phyloP scores from a whole-genome alignment of 164 flowering plant species.

The Buxus sempervirens region DNA sequence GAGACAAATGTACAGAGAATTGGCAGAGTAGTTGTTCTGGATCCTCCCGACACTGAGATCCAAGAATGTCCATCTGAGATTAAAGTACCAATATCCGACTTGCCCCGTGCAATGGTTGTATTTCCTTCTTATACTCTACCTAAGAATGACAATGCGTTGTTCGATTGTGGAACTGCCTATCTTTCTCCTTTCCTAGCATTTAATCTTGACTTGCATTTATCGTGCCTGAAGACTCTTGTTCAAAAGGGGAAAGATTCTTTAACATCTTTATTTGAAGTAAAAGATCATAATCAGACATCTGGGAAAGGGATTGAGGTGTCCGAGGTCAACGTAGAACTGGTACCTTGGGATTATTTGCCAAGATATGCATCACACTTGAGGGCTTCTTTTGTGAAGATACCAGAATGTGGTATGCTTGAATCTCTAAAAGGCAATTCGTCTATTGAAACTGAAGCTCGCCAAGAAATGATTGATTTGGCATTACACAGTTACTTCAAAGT shows the following conservation, averaged over 20 bases:
- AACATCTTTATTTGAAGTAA: conserved; percentile 42
- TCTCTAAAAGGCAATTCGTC: conserved; percentile 51
- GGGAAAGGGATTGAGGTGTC: conserved; percentile 22
- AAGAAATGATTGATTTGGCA: conserved; percentile 68
- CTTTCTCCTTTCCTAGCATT: conserved; percentile 73
- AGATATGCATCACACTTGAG: conserved; percentile 83
- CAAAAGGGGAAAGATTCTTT: conserved; percentile 52
- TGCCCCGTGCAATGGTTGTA: conserved; percentile 36
- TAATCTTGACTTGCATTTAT: conserved; percentile 73
- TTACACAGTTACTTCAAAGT: conserved; percentile 67
- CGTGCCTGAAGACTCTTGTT: conserved; percentile 60
- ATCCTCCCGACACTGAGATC: conserved; percentile 40
- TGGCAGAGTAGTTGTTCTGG: conserved; percentile 65
- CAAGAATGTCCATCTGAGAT: conserved; percentile 12
- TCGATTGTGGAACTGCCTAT: conserved; percentile 54
- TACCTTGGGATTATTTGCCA: conserved; percentile 44
- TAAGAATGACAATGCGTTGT: conserved; percentile 4
- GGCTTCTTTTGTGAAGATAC: conserved; percentile 82
- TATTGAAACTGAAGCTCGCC: conserved; percentile 72
- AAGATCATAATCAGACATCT: conserved; percentile 21
- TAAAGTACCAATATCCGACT: conserved; percentile 7
- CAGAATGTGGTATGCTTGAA: conserved; percentile 78
- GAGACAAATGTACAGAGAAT: conserved; percentile 49
- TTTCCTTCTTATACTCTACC: conserved; percentile 57
- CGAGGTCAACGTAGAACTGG: conserved; percentile 36